Evolutionary conservation across 495 filamentous ascomycete species (phyloP), one percentile per base, ranked within the genome.

Genomic region (Chaetomidium leptoderma): DNA sequence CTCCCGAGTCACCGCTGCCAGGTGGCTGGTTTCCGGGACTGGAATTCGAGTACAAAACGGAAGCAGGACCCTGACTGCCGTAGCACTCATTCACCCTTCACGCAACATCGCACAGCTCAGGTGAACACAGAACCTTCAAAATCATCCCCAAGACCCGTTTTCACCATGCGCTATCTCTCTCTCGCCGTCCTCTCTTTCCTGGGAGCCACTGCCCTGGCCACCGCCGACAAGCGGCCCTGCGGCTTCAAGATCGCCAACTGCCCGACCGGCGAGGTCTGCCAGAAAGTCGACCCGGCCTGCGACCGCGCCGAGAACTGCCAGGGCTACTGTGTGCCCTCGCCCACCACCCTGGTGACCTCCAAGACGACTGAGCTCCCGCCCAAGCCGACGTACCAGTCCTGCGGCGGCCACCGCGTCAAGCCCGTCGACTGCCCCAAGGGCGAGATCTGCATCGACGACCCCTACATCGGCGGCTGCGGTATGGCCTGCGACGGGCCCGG

Each of bases 391-490:
- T 69, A 66, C 52, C 32, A 40, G 33, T 55, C 60, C 16, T 69
- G 66, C 56, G 66, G 66, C 53, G 66, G 66, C 8, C 58, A 63
- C 49, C 64, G 64, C 19, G 30, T 63, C 44, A 23, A 57, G 19
- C 61, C 56, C 24, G 16, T 51, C 46, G 30, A 40, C 1, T 63
- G 64, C 39, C 49, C 62, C 39, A 50, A 63, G 26, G 66, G 37
- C 37, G 36, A 60, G 43, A 61, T 65, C 43, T 72, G 69, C 62
- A 55, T 70, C 23, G 66, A 70, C 23, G 61, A 70, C 49, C 67
- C 68, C 0, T 58, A 59, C 33, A 27, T 27, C 17, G 39, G 43
- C 21, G 67, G 66, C 5, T 70, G 70, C 58, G 66, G 70, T 13
- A 61, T 66, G 60, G 65, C 62, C 14, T 72, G 69, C 55, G 67